phyloP scores from a whole-genome alignment of 1,284 basidiomycete genomes.

The Leccinum pachyderme region DNA sequence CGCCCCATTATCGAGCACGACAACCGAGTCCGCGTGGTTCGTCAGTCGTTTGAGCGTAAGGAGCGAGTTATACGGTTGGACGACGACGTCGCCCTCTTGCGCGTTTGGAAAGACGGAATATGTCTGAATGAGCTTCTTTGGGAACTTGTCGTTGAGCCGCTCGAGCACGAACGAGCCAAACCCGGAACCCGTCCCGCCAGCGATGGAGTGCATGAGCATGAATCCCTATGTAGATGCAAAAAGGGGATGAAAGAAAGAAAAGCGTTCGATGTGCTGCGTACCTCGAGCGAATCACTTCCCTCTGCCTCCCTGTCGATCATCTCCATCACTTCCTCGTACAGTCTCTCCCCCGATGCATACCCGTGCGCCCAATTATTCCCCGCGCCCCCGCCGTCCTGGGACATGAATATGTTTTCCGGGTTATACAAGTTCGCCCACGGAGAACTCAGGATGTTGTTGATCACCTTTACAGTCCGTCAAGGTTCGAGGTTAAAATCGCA shows the following conservation, averaged over 20 bases:
- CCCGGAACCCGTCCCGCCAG: slow-evolving; percentile 97
- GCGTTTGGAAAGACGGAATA: slow-evolving; percentile 99
- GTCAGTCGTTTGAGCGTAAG: slow-evolving; percentile 94
- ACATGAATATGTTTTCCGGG: slow-evolving; percentile 96
- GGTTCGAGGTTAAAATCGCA: neutral
- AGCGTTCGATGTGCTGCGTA: slow-evolving; percentile 34
- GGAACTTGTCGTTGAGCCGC: slow-evolving; percentile 95
- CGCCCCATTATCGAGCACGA: slow-evolving; percentile 97
- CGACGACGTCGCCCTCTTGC: slow-evolving; percentile 89
- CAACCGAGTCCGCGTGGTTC: slow-evolving; percentile 96
- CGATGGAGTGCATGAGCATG: slow-evolving; percentile 98
- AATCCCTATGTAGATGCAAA: slow-evolving; percentile 68
- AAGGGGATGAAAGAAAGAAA: neutral
- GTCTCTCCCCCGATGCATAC: slow-evolving; percentile 83
- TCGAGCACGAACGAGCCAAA: slow-evolving; percentile 97
- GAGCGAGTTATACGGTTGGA: slow-evolving; percentile 97
- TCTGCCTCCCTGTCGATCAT: slow-evolving; percentile 99
- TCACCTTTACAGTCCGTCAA: slow-evolving; percentile 61
- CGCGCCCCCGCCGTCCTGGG: slow-evolving; percentile 95
- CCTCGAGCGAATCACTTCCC: slow-evolving; percentile 96
- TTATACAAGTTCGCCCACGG: slow-evolving; percentile 95
- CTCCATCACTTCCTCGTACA: slow-evolving; percentile 98
- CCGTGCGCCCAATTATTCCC: slow-evolving; percentile 99
- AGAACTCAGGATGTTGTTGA: slow-evolving; percentile 92
- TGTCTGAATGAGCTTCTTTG: slow-evolving; percentile 98